Conservation (phyloP, 2,329 filamentous ascomycete genomes). For the Colletotrichum lupini region DNA sequence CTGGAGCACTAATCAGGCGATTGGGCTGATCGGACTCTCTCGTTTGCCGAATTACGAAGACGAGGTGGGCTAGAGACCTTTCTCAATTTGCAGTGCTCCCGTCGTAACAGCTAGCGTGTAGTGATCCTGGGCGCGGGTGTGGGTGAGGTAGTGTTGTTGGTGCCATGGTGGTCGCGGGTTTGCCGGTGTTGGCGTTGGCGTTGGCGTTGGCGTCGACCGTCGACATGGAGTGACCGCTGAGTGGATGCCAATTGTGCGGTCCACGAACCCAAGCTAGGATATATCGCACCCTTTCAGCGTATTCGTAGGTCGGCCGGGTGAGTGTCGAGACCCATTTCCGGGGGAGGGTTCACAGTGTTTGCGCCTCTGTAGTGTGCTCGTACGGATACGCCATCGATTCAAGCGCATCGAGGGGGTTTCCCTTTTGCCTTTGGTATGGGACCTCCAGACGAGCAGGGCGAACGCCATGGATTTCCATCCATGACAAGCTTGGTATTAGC, state of each 20-base stretch:
- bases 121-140: not conserved
- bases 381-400: not conserved
- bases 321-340: slow-evolving; percentile 10
- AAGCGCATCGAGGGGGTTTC: slow-evolving; percentile 7
- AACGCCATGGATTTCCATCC: slow-evolving; percentile 16
- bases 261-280: not conserved
- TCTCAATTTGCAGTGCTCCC: slow-evolving; percentile 11
- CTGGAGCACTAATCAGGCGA: slow-evolving; percentile 29
- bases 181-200: not conserved
- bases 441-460: slow-evolving; percentile 3
- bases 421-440: not conserved
- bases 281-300: not conserved
- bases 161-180: not conserved
- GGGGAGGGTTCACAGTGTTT: not conserved
- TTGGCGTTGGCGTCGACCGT: slow-evolving; percentile 3
- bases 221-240: slow-evolving; percentile 7
- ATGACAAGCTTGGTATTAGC: slow-evolving; percentile 2
- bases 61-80: slow-evolving; percentile 11
- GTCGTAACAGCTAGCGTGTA: not conserved
- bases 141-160: not conserved
- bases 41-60: slow-evolving; percentile 34
- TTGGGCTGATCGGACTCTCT: slow-evolving; percentile 32
- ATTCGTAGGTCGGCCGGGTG: not conserved
- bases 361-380: not conserved
- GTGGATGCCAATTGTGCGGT: not conserved